Percentiles rank a stretch among this genome's conserved stretches.
Conservation (phyloP, 2,329 filamentous ascomycete species). For the Penicillium sp. region DNA sequence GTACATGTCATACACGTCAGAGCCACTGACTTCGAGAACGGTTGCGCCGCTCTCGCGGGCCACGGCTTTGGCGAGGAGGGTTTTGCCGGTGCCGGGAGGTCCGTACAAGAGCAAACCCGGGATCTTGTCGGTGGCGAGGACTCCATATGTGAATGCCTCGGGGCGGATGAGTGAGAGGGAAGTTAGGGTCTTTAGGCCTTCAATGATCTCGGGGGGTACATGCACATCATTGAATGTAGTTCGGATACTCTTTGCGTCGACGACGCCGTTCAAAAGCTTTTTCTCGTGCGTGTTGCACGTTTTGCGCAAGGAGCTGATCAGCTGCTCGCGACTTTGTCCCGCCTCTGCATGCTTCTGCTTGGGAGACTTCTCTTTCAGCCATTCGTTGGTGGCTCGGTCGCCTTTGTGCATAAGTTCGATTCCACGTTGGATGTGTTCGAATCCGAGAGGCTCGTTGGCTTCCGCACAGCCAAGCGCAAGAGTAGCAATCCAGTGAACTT, state of each 20-base stretch:
- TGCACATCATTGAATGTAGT: constrained; percentile 88
- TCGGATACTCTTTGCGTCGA: constrained; percentile 74
- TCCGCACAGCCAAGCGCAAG: constrained; percentile 51
- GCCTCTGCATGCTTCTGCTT: constrained; percentile 31
- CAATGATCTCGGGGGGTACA: constrained; percentile 74
- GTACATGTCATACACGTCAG: constrained; percentile 92
- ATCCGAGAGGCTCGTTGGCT: constrained; percentile 39
- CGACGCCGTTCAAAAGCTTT: constrained; percentile 73
- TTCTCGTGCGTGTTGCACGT: constrained; percentile 75
- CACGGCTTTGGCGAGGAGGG: constrained; percentile 60
- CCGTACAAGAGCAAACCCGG: constrained; percentile 85
- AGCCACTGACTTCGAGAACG: constrained; percentile 79
- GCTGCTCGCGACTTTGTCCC: constrained; percentile 37
- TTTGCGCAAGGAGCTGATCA: constrained; percentile 51
- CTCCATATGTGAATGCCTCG: constrained; percentile 93
- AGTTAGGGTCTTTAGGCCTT: constrained; percentile 83
- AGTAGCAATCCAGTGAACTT: constrained; percentile 58
- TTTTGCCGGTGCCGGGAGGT: constrained; percentile 68
- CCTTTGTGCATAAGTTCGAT: constrained; percentile 43
- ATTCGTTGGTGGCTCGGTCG: constrained; percentile 38
- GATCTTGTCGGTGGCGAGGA: constrained; percentile 85
- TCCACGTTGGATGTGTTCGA: constrained; percentile 38
- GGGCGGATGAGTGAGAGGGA: constrained; percentile 81
- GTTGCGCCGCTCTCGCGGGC: constrained; percentile 64
- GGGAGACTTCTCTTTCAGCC: constrained; percentile 35